Evolutionary conservation across 2,329 filamentous ascomycete species (phyloP), one percentile per base, ranked within the genome.

Genomic region (Didymella pomorum): DNA sequence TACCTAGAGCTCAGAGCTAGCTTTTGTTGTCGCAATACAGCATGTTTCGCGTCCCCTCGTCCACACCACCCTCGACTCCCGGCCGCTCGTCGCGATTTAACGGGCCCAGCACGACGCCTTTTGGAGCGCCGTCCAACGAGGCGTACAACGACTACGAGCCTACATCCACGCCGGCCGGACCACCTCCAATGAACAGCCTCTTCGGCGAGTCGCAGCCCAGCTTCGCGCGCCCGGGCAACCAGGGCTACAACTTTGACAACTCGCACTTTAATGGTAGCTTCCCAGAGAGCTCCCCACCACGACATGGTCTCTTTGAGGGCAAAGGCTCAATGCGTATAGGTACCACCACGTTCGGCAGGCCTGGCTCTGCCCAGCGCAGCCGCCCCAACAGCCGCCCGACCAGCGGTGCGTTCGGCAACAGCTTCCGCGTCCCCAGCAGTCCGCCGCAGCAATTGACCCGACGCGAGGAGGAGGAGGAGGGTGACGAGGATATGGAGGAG

Each of bases 161-260:
- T 43, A 86, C 84, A n/a, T 85, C 85, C 52, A 86, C 84, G 21
- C 85, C 85, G 29, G 79, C 80, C 56, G 84, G 82, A 3, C 79
- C 79, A 20, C 84, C 84, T 44, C 82, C 83, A 7, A 60, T 65
- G 53, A 65, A 44, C 48, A 51, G 37, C 37, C 37, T 41, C 37
- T 41, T 41, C 11, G 37, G 37, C 37, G 20, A 41, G 37, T 41
- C 37, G 37, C 37, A 41, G 37, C 37, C 37, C 37, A 41, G 37
- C 37, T 41, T 41, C 20, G 37, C 79, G 20, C 84, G 83, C 45
- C 82, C 83, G 9, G 59, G 63, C 52, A 64, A n/a, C 48, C 23
- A 25, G 23, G 23, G 23, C 23, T 31, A 51, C 61, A 64, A 79
- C 42, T 82, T 85, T 63, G 82, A 81, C 50, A 83, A 80, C 71